Conservation (phyloP, 2,329 filamentous ascomycete genomes). For the Botryotinia convoluta region DNA sequence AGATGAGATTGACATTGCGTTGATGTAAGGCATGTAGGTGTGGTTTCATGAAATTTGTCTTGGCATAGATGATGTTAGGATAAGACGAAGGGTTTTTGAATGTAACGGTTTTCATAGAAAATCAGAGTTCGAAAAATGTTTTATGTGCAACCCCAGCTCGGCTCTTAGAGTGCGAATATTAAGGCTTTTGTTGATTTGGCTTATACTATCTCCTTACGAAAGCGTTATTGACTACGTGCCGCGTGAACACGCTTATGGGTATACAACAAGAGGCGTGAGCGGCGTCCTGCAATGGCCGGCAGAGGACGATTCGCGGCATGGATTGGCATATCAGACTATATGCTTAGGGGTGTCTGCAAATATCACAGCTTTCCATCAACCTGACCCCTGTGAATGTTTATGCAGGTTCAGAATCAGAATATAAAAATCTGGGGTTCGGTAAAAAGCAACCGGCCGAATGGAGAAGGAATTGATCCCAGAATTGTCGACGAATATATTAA, state of each 20-base stretch:
- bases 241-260: slow-evolving; percentile 23
- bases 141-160: slow-evolving; percentile 19
- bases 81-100: neutral
- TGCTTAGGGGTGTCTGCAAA: slow-evolving; percentile 24
- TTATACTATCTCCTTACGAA: slow-evolving; percentile 28
- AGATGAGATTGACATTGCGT: slow-evolving; percentile 36
- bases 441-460: slow-evolving; percentile 29
- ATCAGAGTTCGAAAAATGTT: slow-evolving; percentile 4
- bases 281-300: slow-evolving; percentile 1
- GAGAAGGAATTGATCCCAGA: slow-evolving; percentile 1
- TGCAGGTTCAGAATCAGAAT: slow-evolving; percentile 32
- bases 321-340: slow-evolving; percentile 35
- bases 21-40: slow-evolving; percentile 23
- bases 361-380: slow-evolving; percentile 20
- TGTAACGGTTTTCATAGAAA: neutral
- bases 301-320: slow-evolving; percentile 7
- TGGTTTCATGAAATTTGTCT: slow-evolving; percentile 24
- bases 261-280: neutral
- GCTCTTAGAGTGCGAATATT: slow-evolving; percentile 12
- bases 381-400: slow-evolving; percentile 31
- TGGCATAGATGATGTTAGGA: neutral
- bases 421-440: slow-evolving; percentile 35
- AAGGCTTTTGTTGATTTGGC: slow-evolving; percentile 23
- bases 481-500: neutral
- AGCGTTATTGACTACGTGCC: slow-evolving; percentile 29